Evolutionary conservation across 805 yeast genomes (phyloP), one percentile per base, ranked within the genome.

Genomic region (Jamesozyma hellenica): DNA sequence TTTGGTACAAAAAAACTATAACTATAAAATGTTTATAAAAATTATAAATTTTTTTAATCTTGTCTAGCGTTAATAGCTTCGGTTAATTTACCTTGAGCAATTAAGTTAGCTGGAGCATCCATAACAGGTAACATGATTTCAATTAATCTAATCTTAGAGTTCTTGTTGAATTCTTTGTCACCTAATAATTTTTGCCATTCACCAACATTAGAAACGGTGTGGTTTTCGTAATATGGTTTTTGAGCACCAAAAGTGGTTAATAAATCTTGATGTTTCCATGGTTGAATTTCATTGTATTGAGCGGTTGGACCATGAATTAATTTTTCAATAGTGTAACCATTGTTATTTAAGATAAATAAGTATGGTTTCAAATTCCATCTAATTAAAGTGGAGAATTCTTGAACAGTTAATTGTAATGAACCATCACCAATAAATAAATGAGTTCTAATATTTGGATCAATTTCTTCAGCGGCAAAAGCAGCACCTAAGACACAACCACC

Each of bases 41-140:
- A 8, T 6, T 5, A 6, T 21, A 6, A 21, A 21, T 8, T 8
- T 6, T 21, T 21, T 21, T 21, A 21, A 21, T 21, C 23, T 44
- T 53, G 53, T 46, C 48, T 55, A 36, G 61, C 62, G 52, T 71
- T 72, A 45, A 62, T 61, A 40, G 64, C 53, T 41, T 74, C 76
- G 39, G 79, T 68, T 51, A 78, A 63, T 61, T 76, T 68, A 41
- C 82, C 84, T 66, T 79, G 84, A 53, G 68, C 69, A 43, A 73
- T 70, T 63, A 83, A 72, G 53, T 74, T 72, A 38, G 62, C 63
- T 48, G 83, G 82, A 40, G 84, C 85, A 63, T 79, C 86, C 72
- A 76, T 70, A 48, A 67, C 73, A 48, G 74, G 79, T 50, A 79
- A 63, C 78, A 76, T 75, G 35, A 79, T 68, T 63, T 79, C 86